These are phyloP conservation scores for Miscanthus lutarioriparius DNA, from an alignment of 176 grass and related monocot species.

Conservation along the genomic window DNA sequence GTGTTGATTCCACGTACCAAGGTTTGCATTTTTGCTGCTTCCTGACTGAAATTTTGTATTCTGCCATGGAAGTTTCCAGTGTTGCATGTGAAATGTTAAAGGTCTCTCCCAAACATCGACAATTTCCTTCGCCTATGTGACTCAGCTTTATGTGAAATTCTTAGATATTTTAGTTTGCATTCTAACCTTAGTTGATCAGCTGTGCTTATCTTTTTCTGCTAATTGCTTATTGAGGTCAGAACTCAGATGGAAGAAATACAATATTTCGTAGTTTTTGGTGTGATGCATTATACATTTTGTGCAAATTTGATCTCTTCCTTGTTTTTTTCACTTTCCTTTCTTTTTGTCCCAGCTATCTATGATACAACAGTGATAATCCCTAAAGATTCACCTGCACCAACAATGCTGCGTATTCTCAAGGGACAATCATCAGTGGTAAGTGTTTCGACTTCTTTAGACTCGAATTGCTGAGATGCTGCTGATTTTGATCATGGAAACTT, in stretches of 20 bases:
- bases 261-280: background rate
- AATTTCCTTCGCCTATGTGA: background rate
- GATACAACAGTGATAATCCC: slow-evolving; percentile 94
- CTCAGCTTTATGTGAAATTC: background rate
- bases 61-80: background rate
- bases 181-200: background rate
- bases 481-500: background rate
- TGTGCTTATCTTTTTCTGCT: background rate
- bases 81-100: slow-evolving; percentile 3
- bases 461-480: background rate
- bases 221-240: background rate
- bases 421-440: slow-evolving; percentile 91
- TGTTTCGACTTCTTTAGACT: background rate
- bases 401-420: slow-evolving; percentile 88
- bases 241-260: slow-evolving; percentile 6
- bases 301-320: slow-evolving; percentile 1
- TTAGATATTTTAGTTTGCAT: background rate
- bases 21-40: slow-evolving; percentile 24
- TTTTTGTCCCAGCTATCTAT: slow-evolving; percentile 89
- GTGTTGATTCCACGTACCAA: slow-evolving; percentile 90
- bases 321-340: background rate
- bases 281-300: background rate
- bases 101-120: background rate
- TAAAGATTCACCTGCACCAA: slow-evolving; percentile 78
- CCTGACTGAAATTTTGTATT: slow-evolving; percentile 2